Evolutionary conservation across 1,139 yeast species (phyloP).

Genomic region (Scheffersomyces insectosa): DNA sequence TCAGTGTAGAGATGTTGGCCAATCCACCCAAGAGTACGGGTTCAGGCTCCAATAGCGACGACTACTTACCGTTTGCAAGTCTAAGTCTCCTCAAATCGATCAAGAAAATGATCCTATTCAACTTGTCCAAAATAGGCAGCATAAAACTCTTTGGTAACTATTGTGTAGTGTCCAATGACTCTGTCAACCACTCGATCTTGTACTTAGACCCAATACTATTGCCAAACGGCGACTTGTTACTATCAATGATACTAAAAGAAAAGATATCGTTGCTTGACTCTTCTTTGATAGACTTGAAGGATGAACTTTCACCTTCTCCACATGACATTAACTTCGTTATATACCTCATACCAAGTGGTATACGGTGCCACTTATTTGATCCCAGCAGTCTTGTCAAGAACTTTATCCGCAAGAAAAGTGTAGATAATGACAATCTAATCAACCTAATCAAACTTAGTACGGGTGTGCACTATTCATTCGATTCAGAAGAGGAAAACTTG

Average conservation of each 20-base stretch:
- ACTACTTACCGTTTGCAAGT: slow-evolving; percentile 46
- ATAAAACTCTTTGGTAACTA: slow-evolving; percentile 59
- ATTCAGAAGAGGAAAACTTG: slow-evolving; percentile 19
- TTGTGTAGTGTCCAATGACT: slow-evolving; percentile 26
- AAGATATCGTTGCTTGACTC: slow-evolving; percentile 36
- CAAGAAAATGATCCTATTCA: slow-evolving; percentile 52
- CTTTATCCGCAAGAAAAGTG: slow-evolving; percentile 16
- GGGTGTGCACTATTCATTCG: slow-evolving; percentile 38
- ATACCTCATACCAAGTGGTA: slow-evolving; percentile 75
- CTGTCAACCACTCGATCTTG: slow-evolving; percentile 27
- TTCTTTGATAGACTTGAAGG: slow-evolving; percentile 11
- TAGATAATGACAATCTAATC: slow-evolving; percentile 36
- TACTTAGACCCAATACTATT: slow-evolving; percentile 59
- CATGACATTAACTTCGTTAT: slow-evolving; percentile 40
- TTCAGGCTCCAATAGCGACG: slow-evolving; percentile 13
- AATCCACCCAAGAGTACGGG: slow-evolving; percentile 23
- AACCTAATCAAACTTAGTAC: slow-evolving; percentile 54
- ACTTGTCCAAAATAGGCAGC: slow-evolving; percentile 39
- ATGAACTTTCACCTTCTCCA: neutral
- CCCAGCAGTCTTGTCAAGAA: slow-evolving; percentile 52
- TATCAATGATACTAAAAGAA: slow-evolving; percentile 25
- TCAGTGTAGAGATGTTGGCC: slow-evolving; percentile 27
- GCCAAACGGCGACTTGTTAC: slow-evolving; percentile 52
- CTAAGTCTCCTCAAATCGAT: slow-evolving; percentile 63
- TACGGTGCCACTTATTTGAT: slow-evolving; percentile 61